Base-by-base conservation (phyloP, 768 basidiomycete genomes). In the Hortiboletus campestris region DNA sequence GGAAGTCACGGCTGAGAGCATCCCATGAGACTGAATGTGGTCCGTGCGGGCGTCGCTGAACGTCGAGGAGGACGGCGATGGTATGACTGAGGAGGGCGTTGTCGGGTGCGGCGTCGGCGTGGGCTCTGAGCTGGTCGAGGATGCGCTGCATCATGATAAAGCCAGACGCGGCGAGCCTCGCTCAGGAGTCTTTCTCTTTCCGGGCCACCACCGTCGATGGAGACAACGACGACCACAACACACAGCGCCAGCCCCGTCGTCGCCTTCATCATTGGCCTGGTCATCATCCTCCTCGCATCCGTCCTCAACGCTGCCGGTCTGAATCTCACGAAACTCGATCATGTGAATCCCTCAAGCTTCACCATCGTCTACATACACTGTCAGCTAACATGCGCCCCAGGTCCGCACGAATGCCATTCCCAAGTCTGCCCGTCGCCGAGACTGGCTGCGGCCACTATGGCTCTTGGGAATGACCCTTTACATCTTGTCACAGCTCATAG, bases 251-350 rank as follows among this genome's bases (percentile, higher is more conserved):
- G 73, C 66, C 79, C 88, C 6, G 83, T 85, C 58, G 77, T 88
- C 39, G 75, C 85, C 6, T 93, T 93, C 70, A 84, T 92, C 57
- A 91, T 92, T 56, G 91, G 95, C 14, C 83, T 97, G 43, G 69
- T 86, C 42, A 96, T 98, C 62, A 85, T 97, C 46, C 75, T 92
- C 3, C 75, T 89, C 8, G 89, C 93, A 1, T 91, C 89, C 17
- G 80, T 92, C n/a, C 79, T 93, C 61, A 94, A 92, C 64, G 91
- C 92, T 34, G 91, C 88, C 0, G 95, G 95, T n/a, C 79, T 98
- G 40, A 98, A 97, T 67, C 76, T 98, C 56, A 94, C 93, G 36
- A 98, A 98, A 72, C 75, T 96, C 40, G 95, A 97, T 74, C 93
- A 95, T 82, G 85, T 88, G 52, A 61, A 86, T 76, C 29, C 20